These are phyloP conservation scores for Aspergillus hancockii DNA, from an alignment of 495 filamentous ascomycete genomes.

Conservation along the genomic window DNA sequence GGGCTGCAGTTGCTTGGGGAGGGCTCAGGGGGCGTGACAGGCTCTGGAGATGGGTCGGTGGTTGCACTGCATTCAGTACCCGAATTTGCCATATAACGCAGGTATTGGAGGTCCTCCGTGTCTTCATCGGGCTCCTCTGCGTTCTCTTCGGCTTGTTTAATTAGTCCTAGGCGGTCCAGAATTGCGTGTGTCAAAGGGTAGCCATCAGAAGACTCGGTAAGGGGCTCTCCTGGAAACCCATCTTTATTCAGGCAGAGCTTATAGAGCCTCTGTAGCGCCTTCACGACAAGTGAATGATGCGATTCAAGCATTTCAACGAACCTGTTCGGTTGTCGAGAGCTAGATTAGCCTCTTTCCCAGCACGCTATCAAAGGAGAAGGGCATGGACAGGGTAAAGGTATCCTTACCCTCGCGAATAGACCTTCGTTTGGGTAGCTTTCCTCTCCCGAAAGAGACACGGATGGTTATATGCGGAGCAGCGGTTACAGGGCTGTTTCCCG, in stretches of 20 bases:
- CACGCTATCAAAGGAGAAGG: neutral
- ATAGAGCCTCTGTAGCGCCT: slow-evolving; percentile 47
- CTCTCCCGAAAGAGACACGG: slow-evolving; percentile 50
- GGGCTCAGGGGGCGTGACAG: slow-evolving; percentile 40
- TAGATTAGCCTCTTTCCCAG: slow-evolving; percentile 6
- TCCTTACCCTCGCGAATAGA: slow-evolving; percentile 48
- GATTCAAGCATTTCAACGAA: slow-evolving; percentile 53
- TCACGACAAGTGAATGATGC: slow-evolving; percentile 46
- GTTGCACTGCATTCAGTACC: slow-evolving; percentile 41
- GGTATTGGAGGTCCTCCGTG: slow-evolving; percentile 40
- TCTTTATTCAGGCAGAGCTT: slow-evolving; percentile 47
- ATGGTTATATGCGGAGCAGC: slow-evolving; percentile 50
- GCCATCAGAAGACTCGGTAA: slow-evolving; percentile 43
- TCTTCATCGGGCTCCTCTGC: slow-evolving; percentile 41
- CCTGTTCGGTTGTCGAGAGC: slow-evolving; percentile 16
- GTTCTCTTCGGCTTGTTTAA: slow-evolving; percentile 51
- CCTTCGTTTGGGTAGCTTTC: slow-evolving; percentile 50
- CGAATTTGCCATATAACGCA: slow-evolving; percentile 40
- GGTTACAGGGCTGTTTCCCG: slow-evolving; percentile 51
- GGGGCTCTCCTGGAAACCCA: slow-evolving; percentile 48
- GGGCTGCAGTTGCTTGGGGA: slow-evolving; percentile 29
- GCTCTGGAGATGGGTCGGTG: slow-evolving; percentile 45
- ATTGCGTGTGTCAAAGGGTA: slow-evolving; percentile 49
- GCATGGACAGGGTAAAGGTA: neutral
- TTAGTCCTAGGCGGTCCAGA: slow-evolving; percentile 46